These are phyloP conservation scores for Malus asiatica DNA, from an alignment of 306 rosid genomes.

Conservation along the genomic window DNA sequence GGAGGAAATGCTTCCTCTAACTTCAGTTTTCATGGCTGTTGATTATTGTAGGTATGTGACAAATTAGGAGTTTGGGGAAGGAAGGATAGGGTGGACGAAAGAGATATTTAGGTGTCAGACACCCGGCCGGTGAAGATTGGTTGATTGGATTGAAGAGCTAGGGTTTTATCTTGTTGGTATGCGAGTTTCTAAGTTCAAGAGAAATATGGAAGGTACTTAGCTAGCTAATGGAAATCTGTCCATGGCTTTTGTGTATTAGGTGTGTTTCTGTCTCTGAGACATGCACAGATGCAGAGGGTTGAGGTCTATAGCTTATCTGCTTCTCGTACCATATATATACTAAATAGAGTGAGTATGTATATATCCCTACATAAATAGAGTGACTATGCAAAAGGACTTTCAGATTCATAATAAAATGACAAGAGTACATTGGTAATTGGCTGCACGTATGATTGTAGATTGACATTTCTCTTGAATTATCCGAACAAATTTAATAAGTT, in stretches of 20 bases:
- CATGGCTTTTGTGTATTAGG: not conserved
- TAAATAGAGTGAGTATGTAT: not conserved
- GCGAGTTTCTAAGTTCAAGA: constrained; percentile 3
- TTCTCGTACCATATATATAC: constrained; percentile 32
- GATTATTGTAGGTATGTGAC: not conserved
- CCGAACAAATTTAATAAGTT: not conserved
- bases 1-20: constrained; percentile 42
- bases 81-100: not conserved
- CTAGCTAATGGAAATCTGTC: not conserved
- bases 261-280: not conserved
- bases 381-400: not conserved
- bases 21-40: constrained; percentile 60
- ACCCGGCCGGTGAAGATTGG: constrained; percentile 20
- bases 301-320: constrained; percentile 10
- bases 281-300: not conserved
- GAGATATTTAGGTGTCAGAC: constrained; percentile 3
- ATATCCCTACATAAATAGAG: constrained; percentile 9
- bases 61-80: not conserved
- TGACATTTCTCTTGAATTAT: not conserved
- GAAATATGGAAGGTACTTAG: not conserved
- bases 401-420: constrained; percentile 7
- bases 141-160: constrained; percentile 18
- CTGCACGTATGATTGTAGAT: not conserved
- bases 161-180: constrained; percentile 17
- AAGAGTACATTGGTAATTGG: not conserved